These are phyloP conservation scores for Dendrocalamus latiflorus DNA, from an alignment of 202 grass and related monocot genomes.

Conservation along the genomic window DNA sequence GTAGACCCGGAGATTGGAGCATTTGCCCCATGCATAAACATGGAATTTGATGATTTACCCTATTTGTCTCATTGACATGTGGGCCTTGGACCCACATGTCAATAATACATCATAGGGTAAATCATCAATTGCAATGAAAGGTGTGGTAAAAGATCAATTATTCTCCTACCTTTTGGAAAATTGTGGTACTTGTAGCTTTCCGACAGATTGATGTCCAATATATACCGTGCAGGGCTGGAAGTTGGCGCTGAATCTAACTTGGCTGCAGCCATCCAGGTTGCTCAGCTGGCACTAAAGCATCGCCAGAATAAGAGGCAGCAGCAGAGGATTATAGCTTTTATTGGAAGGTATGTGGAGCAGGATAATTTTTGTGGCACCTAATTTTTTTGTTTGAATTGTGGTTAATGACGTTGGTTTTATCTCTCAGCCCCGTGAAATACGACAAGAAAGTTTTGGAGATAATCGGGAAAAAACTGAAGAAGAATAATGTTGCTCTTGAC, in stretches of 20 bases:
- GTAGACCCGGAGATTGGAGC: no score
- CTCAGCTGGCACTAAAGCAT: constrained; percentile 92
- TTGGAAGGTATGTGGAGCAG: constrained; percentile 63
- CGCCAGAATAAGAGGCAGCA: constrained; percentile 98
- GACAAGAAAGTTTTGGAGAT: constrained; percentile 81
- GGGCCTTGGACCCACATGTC: no score
- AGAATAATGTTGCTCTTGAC: constrained; percentile 94
- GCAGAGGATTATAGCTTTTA: constrained; percentile 95
- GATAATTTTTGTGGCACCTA: background rate
- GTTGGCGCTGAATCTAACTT: constrained; percentile 87
- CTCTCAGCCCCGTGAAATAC: constrained; percentile 74
- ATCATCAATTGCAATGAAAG: no score
- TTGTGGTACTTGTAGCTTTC: background rate
- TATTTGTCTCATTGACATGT: no score
- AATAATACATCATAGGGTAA: no score
- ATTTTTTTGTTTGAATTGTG: background rate
- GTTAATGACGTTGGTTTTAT: background rate
- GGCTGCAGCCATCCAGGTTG: constrained; percentile 85
- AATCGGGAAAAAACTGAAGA: constrained; percentile 94
- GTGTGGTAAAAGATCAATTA: no score
- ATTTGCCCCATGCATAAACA: no score
- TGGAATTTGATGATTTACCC: no score
- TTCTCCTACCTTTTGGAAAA: background rate
- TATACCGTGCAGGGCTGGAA: constrained; percentile 62
- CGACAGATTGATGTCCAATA: background rate